These are phyloP conservation scores for Penicillium palitans DNA, from an alignment of 2,329 filamentous ascomycete genomes.

Conservation along the genomic window DNA sequence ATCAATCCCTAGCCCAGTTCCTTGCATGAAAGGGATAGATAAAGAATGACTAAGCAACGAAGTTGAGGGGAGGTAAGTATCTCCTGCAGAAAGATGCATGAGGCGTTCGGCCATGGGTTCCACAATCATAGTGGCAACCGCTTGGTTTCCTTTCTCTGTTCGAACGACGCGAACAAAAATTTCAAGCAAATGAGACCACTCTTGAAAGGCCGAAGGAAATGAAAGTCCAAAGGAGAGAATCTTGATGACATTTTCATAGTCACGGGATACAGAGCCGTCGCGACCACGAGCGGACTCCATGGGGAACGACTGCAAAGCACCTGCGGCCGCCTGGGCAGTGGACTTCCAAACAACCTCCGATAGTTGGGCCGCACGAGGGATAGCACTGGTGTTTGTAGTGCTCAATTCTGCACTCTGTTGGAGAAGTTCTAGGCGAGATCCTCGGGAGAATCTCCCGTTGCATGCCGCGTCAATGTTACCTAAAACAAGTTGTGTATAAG, in stretches of 20 bases:
- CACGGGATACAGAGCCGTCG: slow-evolving; percentile 58
- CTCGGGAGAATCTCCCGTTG: slow-evolving; percentile 35
- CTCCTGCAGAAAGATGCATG: slow-evolving; percentile 29
- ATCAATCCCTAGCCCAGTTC: slow-evolving; percentile 10
- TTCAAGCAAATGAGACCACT: slow-evolving; percentile 57
- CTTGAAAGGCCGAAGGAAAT: slow-evolving; percentile 29
- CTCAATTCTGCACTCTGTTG: slow-evolving; percentile 39
- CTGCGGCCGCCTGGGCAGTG: slow-evolving; percentile 34
- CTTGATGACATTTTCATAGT: slow-evolving; percentile 68
- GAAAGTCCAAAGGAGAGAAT: slow-evolving; percentile 63
- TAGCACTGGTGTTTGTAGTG: slow-evolving; percentile 16
- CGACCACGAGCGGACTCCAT: slow-evolving; percentile 45
- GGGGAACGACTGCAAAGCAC: slow-evolving; percentile 44
- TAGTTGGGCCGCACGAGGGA: slow-evolving; percentile 12
- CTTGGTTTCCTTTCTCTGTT: slow-evolving; percentile 66
- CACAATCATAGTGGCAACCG: slow-evolving; percentile 64
- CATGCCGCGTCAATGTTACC: slow-evolving; percentile 36
- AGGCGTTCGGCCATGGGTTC: slow-evolving; percentile 68
- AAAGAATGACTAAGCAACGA: slow-evolving; percentile 38
- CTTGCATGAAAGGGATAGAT: slow-evolving; percentile 34
- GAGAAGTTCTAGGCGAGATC: slow-evolving; percentile 41
- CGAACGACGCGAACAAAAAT: slow-evolving; percentile 58
- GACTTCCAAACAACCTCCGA: slow-evolving; percentile 38
- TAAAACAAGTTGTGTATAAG: slow-evolving; percentile 33
- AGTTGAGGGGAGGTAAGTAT: slow-evolving; percentile 38